These are phyloP conservation scores for Aureobasidium sp. DNA, from an alignment of 2,329 filamentous ascomycete genomes.

Conservation along the genomic window DNA sequence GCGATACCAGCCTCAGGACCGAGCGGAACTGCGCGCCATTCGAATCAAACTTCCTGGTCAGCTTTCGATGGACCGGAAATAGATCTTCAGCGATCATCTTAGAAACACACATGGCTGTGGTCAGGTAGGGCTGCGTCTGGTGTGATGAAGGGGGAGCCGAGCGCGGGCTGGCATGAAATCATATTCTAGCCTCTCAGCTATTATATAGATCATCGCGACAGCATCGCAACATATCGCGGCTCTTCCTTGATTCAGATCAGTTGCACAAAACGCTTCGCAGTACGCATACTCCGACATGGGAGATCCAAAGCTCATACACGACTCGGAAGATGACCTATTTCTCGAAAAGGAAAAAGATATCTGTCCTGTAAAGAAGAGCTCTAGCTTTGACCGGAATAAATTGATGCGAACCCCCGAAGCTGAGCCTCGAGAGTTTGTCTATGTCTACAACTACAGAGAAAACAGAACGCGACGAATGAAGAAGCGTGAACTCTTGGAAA, in stretches of 20 bases:
- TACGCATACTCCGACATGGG: background rate
- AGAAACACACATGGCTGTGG: background rate
- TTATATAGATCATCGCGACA: background rate
- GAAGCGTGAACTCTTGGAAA: background rate
- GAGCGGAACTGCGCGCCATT: background rate
- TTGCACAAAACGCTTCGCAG: background rate
- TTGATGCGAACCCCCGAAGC: background rate
- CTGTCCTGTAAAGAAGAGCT: background rate
- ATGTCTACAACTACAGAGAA: conserved; percentile 9
- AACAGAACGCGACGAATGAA: conserved; percentile 2
- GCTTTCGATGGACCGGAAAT: background rate
- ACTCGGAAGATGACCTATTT: background rate
- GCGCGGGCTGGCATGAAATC: background rate
- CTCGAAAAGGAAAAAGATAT: background rate
- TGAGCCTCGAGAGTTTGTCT: conserved; percentile 2
- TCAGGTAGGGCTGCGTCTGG: background rate
- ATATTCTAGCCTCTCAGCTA: background rate
- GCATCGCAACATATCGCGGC: background rate
- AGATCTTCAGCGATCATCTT: background rate
- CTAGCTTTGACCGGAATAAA: background rate
- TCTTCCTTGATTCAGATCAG: background rate
- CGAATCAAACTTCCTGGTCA: background rate
- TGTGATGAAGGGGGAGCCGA: background rate
- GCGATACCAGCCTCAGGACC: background rate
- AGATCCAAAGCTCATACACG: background rate